phyloP scores from a whole-genome alignment of 257 asterid genomes.

The Anisodus acutangulus region DNA sequence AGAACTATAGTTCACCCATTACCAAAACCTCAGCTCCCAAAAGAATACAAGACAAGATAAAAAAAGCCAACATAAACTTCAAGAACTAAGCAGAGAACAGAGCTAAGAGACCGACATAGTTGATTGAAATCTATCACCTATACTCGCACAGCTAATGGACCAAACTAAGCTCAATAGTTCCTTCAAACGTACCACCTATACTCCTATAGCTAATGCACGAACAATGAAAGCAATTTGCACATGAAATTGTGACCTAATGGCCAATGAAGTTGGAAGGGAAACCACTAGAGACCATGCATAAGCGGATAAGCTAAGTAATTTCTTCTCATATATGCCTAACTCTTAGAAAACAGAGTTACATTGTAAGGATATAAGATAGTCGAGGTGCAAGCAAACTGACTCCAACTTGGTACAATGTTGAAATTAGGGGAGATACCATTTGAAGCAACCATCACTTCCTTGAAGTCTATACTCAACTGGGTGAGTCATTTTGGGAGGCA shows the following conservation, averaged over 20 bases:
- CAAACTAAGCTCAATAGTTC: neutral
- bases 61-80: conserved; percentile 9
- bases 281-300: neutral
- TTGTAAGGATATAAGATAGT: neutral
- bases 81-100: neutral
- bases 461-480: conserved; percentile 90
- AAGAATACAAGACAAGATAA: neutral
- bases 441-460: conserved; percentile 97
- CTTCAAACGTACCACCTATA: neutral
- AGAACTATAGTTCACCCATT: neutral
- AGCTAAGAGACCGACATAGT: neutral
- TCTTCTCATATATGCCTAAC: neutral
- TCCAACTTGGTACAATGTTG: neutral
- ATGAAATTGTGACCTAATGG: neutral
- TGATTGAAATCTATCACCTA: neutral
- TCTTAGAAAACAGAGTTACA: neutral
- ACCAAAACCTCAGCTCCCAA: neutral
- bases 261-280: neutral
- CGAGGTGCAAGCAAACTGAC: neutral
- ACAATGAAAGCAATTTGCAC: neutral
- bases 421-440: conserved; percentile 53
- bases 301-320: neutral
- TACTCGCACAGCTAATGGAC: neutral
- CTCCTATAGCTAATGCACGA: neutral
- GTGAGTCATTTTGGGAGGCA: conserved; percentile 92